Base-by-base conservation (phyloP, 331 rosid species). In the Malus hybrid region DNA sequence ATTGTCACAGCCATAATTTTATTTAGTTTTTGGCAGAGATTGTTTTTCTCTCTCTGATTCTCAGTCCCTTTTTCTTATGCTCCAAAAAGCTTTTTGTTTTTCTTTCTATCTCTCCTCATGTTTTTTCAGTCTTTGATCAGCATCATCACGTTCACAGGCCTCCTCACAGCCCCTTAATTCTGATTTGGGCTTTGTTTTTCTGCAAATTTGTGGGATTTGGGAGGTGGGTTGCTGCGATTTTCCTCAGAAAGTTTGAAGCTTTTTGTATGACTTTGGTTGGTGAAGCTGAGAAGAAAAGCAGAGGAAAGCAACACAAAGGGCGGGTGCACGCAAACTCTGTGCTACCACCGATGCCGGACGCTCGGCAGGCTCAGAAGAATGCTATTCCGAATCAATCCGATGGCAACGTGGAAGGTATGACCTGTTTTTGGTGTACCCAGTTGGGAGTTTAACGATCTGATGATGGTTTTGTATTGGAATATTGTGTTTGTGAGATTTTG, bases 281-380 rank as follows among this genome's bases (percentile, higher is more conserved):
- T 72, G 72, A 70, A 79, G 71, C 70, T 72, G 77, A 76, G 63
- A 39, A 39, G 46, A 76, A 82, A 69, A 75, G 77, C 63, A 64
- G 46, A 68, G 57, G 26, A 24, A 61, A 78, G 64, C 36, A 46
- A 24, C 39, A 44, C 65, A 12, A 29, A 29, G 57, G 19, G 58
- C 7, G 68, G 83, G 56, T 34, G 76, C 58, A 36, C 52, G 39
- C 74, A 72, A 75, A 78, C 74, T 84, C 75, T 75, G 78, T 82
- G 87, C 83, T 81, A 79, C 92, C 88, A 79, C 90, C 88, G 93
- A 93, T 93, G 98, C 93, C 97, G 83, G 98, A 91, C 73, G 84
- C 87, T 86, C 87, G 91, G 63, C 97, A 87, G 72, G 87, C 83
- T 63, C 87, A 26, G 78, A 89, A 80, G 91, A 88, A 85, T 91